phyloP scores from a whole-genome alignment of 2,329 filamentous ascomycete genomes.

The Myriosclerotinia curreyana region DNA sequence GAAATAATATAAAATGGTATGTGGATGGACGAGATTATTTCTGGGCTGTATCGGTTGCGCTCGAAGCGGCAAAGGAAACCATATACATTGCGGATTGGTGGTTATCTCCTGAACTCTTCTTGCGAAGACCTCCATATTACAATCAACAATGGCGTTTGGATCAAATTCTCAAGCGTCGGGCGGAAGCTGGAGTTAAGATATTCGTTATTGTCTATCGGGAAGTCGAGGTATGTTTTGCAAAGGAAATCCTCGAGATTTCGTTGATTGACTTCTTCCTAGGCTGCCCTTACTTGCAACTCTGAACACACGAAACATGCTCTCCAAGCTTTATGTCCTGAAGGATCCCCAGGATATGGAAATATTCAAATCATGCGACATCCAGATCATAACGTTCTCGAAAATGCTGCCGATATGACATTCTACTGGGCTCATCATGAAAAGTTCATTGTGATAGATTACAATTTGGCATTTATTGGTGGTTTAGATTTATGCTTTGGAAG shows the following conservation, averaged over 20 bases:
- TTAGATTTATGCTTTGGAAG: slow-evolving; percentile 93
- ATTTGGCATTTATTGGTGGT: slow-evolving; percentile 87
- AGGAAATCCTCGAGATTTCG: neutral
- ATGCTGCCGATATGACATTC: slow-evolving; percentile 91
- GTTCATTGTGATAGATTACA: slow-evolving; percentile 91
- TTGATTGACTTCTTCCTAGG: slow-evolving; percentile 46
- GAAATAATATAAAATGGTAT: slow-evolving; percentile 93
- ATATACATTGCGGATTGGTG: slow-evolving; percentile 99
- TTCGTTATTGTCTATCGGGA: slow-evolving; percentile 93
- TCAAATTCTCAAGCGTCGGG: slow-evolving; percentile 78
- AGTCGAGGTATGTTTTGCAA: slow-evolving; percentile 36
- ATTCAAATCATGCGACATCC: slow-evolving; percentile 88
- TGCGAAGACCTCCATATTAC: slow-evolving; percentile 77
- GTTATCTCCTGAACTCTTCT: slow-evolving; percentile 83
- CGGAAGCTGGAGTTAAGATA: slow-evolving; percentile 91
- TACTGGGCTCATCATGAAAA: slow-evolving; percentile 99
- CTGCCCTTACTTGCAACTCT: slow-evolving; percentile 86
- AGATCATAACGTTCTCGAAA: slow-evolving; percentile 92
- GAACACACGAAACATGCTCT: slow-evolving; percentile 88
- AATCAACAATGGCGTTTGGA: slow-evolving; percentile 88
- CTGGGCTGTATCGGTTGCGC: slow-evolving; percentile 84
- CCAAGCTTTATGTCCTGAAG: slow-evolving; percentile 74
- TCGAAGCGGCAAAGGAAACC: slow-evolving; percentile 86
- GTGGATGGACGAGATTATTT: slow-evolving; percentile 95
- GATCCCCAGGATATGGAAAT: slow-evolving; percentile 78